phyloP scores from a whole-genome alignment of 2,329 filamentous ascomycete species.

The Massarina eburnea region DNA sequence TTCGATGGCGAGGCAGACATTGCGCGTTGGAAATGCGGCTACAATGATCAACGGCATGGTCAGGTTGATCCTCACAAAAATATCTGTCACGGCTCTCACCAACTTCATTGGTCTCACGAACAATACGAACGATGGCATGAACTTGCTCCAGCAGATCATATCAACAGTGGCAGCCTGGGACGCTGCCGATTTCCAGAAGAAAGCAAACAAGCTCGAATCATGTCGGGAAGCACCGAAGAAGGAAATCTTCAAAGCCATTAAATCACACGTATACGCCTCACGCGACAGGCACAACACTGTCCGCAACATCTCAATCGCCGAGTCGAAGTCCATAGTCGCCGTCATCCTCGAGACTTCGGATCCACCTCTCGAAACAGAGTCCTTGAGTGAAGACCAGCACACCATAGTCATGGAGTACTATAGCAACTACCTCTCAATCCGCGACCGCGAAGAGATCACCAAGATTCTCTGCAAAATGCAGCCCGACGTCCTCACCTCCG shows the following conservation, averaged over 20 bases:
- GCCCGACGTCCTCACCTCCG: constrained; percentile 72
- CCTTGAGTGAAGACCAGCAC: constrained; percentile 63
- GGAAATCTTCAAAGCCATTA: constrained; percentile 63
- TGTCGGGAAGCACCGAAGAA: constrained; percentile 61
- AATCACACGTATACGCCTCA: constrained; percentile 57
- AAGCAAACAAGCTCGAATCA: constrained; percentile 65
- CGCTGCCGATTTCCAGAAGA: constrained; percentile 67
- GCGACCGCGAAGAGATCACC: constrained; percentile 72
- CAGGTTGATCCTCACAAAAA: constrained; percentile 72
- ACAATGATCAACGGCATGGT: constrained; percentile 80
- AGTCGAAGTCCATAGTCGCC: constrained; percentile 64
- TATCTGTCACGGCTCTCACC: constrained; percentile 71
- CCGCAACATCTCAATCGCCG: constrained; percentile 57
- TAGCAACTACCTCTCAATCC: constrained; percentile 67
- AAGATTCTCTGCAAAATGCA: constrained; percentile 66
- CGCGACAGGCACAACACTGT: constrained; percentile 61
- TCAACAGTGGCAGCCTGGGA: constrained; percentile 74
- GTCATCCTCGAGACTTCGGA: constrained; percentile 61
- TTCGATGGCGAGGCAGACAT: constrained; percentile 68
- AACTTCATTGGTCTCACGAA: constrained; percentile 78
- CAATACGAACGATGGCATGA: constrained; percentile 76
- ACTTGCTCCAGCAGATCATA: constrained; percentile 75
- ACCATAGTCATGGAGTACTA: constrained; percentile 68
- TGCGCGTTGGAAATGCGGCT: constrained; percentile 76
- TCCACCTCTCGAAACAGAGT: constrained; percentile 47